Evolutionary conservation across 768 basidiomycete species (phyloP).

Genomic region (Russula compacta): DNA sequence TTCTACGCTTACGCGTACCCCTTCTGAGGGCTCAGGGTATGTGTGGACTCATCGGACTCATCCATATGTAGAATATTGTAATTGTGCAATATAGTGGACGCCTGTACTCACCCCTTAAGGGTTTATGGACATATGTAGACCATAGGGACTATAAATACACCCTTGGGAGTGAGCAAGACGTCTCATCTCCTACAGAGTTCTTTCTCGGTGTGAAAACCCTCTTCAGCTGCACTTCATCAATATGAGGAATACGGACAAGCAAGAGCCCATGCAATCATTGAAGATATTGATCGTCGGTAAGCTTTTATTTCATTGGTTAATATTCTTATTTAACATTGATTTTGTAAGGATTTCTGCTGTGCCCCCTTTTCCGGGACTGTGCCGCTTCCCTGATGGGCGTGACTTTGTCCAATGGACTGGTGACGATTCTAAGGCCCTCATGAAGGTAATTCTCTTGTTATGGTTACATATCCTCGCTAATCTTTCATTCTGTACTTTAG

Average conservation of each 20-base stretch:
- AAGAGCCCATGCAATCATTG: not conserved
- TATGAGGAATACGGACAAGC: not conserved
- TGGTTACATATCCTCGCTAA: not conserved
- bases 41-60: too few relatives aligned
- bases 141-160: too few relatives aligned
- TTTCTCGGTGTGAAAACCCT: too few relatives aligned
- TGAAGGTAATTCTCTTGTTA: not conserved
- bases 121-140: too few relatives aligned
- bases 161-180: too few relatives aligned
- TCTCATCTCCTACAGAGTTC: too few relatives aligned
- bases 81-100: too few relatives aligned
- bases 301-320: not conserved
- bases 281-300: not conserved
- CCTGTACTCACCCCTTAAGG: too few relatives aligned
- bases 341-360: not conserved
- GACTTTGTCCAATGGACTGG: not conserved
- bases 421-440: not conserved
- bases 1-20: too few relatives aligned
- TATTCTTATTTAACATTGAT: not conserved
- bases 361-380: not conserved
- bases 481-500: slow-evolving; percentile 7
- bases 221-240: too few relatives aligned
- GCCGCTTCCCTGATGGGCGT: not conserved
- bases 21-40: too few relatives aligned
- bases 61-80: too few relatives aligned